Evolutionary conservation across 371 early-diverging fungal species (phyloP), one percentile per base, ranked within the genome.

Genomic region (Rhizopus arrhizus): DNA sequence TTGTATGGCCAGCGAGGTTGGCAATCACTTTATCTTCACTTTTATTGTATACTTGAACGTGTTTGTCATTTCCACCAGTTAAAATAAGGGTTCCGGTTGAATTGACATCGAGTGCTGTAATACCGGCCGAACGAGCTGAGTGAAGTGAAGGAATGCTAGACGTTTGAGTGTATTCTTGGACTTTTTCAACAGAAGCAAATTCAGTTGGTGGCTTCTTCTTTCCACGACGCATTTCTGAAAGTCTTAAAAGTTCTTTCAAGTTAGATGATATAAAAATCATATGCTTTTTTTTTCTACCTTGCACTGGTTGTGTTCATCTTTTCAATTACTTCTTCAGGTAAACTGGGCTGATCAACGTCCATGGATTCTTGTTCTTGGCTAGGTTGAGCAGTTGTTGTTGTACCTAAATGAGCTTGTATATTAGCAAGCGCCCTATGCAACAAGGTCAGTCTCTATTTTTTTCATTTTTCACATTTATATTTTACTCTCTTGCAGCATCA

Each of bases 141-240:
- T 95, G 92, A 53, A 94, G 80, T 10, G 90, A 85, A 43, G 87
- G 78, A 50, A 91, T 73, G 11, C 72, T 72, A 10, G 72, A 61
- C n/a, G 78, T 66, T 58, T 87, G 76, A 9, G 62, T 71, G 58
- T 85, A 92, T 0, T 81, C 73, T 62, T 81, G 77, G 50, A 95
- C 72, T 22, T 86, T 69, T 6, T 93, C 95, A 4, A 77, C 73
- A 4, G 90, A 74, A 3, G 88, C 82, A 52, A 90, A 81, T 5
- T 78, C 86, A n/a, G 85, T 76, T 36, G 93, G 90, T 47, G 86
- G 76, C 77, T 95, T 95, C 79, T 95, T 88, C 86, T 94, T 93
- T 38, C 32, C 50, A 62, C 88, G 86, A 53, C 96, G 91, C 2
- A 71, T 72, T 66, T 88, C 83, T 53, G 89, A 88, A 59, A 95